A percentile compares a stretch with the other conserved stretches of the same genome.
Conservation (phyloP, 305 asterid genomes). For the Solanum hybrid region DNA sequence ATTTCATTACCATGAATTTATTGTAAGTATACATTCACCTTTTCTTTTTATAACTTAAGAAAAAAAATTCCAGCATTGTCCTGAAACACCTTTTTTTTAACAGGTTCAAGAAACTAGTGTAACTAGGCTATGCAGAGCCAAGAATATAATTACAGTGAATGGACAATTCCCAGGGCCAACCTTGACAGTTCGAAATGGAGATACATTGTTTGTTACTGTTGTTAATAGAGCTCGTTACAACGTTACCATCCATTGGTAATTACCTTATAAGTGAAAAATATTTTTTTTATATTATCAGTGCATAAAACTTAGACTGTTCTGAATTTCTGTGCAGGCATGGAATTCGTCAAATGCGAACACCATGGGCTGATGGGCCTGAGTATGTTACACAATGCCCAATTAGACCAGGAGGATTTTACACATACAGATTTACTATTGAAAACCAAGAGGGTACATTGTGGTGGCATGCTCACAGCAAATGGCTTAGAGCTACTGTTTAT, state of each 20-base stretch:
- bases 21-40: constrained; percentile 6
- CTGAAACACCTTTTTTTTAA: background rate
- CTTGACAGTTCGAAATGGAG: constrained; percentile 29
- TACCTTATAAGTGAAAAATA: background rate
- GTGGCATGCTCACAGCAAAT: constrained; percentile 93
- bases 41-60: background rate
- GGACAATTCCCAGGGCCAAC: constrained; percentile 40
- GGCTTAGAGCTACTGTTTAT: constrained; percentile 81
- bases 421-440: constrained; percentile 54
- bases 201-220: constrained; percentile 23
- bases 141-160: constrained; percentile 25
- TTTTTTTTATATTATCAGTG: background rate
- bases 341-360: constrained; percentile 59
- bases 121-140: constrained; percentile 24
- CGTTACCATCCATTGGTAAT: constrained; percentile 34
- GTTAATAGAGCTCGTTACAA: constrained; percentile 28
- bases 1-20: constrained; percentile 25
- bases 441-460: constrained; percentile 75
- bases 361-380: constrained; percentile 88
- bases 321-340: constrained; percentile 48
- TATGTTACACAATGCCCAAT: constrained; percentile 84
- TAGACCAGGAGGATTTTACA: constrained; percentile 62
- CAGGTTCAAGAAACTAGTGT: constrained; percentile 25
- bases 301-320: background rate
- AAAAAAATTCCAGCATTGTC: background rate